A percentile compares a stretch with the other conserved stretches of the same genome.
Conservation (phyloP, 1,139 yeast genomes). For the Blastobotrys petasosporus region DNA sequence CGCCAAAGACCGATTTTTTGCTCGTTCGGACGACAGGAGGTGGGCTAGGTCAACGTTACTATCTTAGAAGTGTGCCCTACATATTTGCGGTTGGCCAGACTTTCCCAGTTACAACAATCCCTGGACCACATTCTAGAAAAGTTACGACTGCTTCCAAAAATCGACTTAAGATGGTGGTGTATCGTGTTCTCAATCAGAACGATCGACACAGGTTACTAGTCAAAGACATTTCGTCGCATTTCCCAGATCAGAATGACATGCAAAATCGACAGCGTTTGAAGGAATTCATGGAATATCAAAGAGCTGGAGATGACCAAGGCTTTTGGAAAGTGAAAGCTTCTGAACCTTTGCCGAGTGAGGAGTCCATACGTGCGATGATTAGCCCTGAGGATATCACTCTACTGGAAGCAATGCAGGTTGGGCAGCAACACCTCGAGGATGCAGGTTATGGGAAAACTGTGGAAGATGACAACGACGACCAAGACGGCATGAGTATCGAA, state of each 20-base stretch:
- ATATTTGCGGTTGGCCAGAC: constrained; percentile 87
- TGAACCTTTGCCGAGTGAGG: constrained; percentile 70
- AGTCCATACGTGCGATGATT: constrained; percentile 75
- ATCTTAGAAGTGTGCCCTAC: constrained; percentile 60
- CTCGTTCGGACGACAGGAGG: constrained; percentile 78
- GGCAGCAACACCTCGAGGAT: constrained; percentile 79
- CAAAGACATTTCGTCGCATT: constrained; percentile 83
- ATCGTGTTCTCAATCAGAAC: constrained; percentile 72
- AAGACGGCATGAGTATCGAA: constrained; percentile 51
- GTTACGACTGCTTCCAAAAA: constrained; percentile 92
- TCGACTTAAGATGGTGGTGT: constrained; percentile 88
- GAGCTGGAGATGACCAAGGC: constrained; percentile 93
- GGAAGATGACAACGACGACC: constrained; percentile 40
- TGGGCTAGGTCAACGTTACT: constrained; percentile 45
- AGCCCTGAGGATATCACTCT: constrained; percentile 88
- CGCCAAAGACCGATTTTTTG: constrained; percentile 71
- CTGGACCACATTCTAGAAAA: constrained; percentile 96
- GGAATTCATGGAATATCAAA: constrained; percentile 96
- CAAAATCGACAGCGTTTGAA: constrained; percentile 92
- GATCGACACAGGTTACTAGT: constrained; percentile 74
- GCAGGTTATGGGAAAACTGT: constrained; percentile 48
- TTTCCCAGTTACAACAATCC: constrained; percentile 89
- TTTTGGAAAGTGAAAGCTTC: constrained; percentile 84
- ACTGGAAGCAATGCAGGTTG: constrained; percentile 88
- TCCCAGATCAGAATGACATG: constrained; percentile 97